Conservation (phyloP, 768 basidiomycete species). For the Trametes elegans region DNA sequence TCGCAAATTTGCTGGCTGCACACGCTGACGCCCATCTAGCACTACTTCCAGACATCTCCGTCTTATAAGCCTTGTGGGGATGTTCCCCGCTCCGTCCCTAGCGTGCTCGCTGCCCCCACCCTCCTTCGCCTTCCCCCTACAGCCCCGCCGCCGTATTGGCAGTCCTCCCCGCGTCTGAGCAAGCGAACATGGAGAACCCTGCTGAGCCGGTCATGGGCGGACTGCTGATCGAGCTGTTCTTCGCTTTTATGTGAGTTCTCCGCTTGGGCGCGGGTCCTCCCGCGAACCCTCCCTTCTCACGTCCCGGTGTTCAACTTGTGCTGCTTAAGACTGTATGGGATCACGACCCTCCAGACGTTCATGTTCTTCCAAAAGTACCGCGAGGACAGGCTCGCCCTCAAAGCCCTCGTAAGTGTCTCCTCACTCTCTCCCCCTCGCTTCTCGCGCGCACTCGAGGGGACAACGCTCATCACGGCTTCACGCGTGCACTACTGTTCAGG, state of each 20-base stretch:
- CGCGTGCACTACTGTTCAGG: too few relatives aligned
- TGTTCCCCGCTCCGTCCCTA: not conserved
- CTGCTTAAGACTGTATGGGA: constrained; percentile 8
- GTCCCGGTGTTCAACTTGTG: not conserved
- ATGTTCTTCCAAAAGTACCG: constrained; percentile 17
- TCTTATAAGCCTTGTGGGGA: too few relatives aligned
- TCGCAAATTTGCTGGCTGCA: not conserved
- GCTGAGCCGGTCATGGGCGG: constrained; percentile 14
- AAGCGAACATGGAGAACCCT: constrained; percentile 3
- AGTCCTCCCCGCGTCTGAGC: not conserved
- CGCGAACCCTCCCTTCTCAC: not conserved
- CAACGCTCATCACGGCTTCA: too few relatives aligned
- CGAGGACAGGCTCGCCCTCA: constrained; percentile 1
- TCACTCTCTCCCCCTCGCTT: not conserved
- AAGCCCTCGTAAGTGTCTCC: not conserved
- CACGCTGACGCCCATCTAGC: not conserved
- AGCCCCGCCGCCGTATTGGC: too few relatives aligned
- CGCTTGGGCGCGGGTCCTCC: too few relatives aligned
- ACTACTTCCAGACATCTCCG: not conserved
- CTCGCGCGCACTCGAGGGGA: not conserved
- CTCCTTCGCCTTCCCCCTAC: too few relatives aligned
- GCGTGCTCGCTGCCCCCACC: not conserved
- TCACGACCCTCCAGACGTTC: constrained; percentile 17
- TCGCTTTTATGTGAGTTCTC: constrained; percentile 17
- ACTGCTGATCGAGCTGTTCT: constrained; percentile 14